Evolutionary conservation across 2,329 filamentous ascomycete genomes (phyloP).

Genomic region (Fulvia fulva): DNA sequence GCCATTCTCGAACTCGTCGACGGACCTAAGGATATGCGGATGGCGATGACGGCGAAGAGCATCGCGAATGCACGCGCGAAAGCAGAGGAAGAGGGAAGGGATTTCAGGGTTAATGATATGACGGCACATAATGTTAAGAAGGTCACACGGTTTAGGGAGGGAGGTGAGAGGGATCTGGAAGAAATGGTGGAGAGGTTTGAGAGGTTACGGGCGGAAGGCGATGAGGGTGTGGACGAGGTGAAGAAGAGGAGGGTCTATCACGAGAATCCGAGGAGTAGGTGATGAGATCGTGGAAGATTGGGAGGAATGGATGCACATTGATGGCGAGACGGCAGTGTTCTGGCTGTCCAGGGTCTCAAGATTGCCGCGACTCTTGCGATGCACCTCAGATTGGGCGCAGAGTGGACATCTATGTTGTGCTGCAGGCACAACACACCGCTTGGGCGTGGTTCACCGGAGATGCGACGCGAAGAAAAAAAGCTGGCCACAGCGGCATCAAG

Average conservation of each 20-base stretch:
- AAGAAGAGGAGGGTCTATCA: slow-evolving; percentile 36
- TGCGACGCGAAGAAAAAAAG: no score
- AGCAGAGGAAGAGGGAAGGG: slow-evolving; percentile 39
- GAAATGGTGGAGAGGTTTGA: slow-evolving; percentile 48
- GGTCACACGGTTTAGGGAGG: slow-evolving; percentile 69
- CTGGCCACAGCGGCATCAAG: no score
- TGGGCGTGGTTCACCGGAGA: no score
- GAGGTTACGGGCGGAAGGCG: slow-evolving; percentile 30
- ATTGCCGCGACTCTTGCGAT: no score
- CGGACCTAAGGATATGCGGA: slow-evolving; percentile 87
- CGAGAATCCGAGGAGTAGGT: slow-evolving; percentile 25
- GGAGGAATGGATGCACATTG: no score
- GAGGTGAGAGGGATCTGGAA: slow-evolving; percentile 66
- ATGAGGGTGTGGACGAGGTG: slow-evolving; percentile 32
- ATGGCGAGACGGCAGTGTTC: no score
- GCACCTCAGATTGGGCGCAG: no score
- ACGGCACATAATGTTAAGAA: slow-evolving; percentile 78
- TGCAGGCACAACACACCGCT: no score
- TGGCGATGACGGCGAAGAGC: slow-evolving; percentile 85
- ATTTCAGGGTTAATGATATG: slow-evolving; percentile 61
- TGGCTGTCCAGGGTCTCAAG: no score
- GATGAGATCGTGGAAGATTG: slow-evolving; percentile 1
- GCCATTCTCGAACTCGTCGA: slow-evolving; percentile 95
- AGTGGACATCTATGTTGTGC: no score
- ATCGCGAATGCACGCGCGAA: slow-evolving; percentile 54